Evolutionary conservation across 2,329 filamentous ascomycete species (phyloP), one percentile per base, ranked within the genome.

Genomic region (Truncatella angustata): DNA sequence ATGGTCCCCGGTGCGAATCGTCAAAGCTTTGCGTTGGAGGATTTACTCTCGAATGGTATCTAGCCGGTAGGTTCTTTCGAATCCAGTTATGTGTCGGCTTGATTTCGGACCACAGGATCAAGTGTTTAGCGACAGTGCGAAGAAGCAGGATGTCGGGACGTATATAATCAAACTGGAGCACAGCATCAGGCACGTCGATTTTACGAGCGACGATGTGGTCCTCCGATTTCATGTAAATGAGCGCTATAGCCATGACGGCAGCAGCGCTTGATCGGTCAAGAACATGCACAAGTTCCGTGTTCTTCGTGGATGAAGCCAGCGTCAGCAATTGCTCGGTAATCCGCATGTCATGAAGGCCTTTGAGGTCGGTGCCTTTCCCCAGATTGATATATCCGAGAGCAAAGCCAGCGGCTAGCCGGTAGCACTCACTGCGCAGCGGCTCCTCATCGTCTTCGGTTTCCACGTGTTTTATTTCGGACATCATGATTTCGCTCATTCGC

Each of bases 401-500:
- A 62, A 97, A 96, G 0, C 94, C 95, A 16, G 95, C 92, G 7
- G 94, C 92, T 32, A 99, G 79, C 36, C 95, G 86, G 69, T 99
- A 99, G n/a, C 92, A 92, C 73, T 99, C 94, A 64, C 95, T 93
- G 21, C 93, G 85, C 45, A 97, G 73, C 20, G 86, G 85, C 62
- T 96, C 90, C 52, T 92, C 88, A 54, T 97, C 92, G 49, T 93
- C 88, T 34, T 89, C 81, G 23, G 78, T 74, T 40, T 94, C 91
- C 48, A 91, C 80, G 56, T 92, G 88, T 66, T 97, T 91, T 55
- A 99, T 94, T 67, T 99, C 94, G 0, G 93, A 97, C 47, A 99
- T 83, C 91, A 99, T 97, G 16, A 97, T 91, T 68, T 99, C 94
- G 65, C 91, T 97, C 94, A 99, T 99, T 34, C 95, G 86, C 26